Evolutionary conservation across 768 basidiomycete species (phyloP).

Genomic region (Lactarius sanguifluus): DNA sequence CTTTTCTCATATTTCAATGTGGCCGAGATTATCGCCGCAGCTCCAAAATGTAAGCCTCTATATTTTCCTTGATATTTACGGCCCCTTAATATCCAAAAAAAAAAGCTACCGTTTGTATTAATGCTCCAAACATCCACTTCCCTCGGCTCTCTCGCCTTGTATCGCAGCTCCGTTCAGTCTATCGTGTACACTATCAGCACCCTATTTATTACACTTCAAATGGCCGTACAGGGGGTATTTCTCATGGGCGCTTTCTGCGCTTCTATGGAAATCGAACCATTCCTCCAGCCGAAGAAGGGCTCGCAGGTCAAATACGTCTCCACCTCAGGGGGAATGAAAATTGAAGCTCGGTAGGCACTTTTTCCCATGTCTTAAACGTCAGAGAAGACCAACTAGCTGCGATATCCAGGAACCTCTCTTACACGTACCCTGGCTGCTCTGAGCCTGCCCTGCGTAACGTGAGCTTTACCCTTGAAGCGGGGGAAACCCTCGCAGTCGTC

Average conservation of each 20-base stretch:
- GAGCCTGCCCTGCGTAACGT: slow-evolving; percentile 69
- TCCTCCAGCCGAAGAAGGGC: slow-evolving; percentile 59
- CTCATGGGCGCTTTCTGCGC: slow-evolving; percentile 85
- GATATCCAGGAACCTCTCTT: slow-evolving; percentile 53
- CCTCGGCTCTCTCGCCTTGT: slow-evolving; percentile 78
- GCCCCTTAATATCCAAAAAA: slow-evolving; percentile 10
- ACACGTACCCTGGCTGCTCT: slow-evolving; percentile 74
- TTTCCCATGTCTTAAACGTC: slow-evolving; percentile 2
- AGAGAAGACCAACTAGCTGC: slow-evolving; percentile 9
- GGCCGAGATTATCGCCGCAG: slow-evolving; percentile 59
- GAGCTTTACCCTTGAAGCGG: slow-evolving; percentile 66
- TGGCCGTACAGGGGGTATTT: slow-evolving; percentile 85
- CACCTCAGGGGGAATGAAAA: slow-evolving; percentile 57
- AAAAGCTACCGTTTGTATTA: slow-evolving; percentile 74
- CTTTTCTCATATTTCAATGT: slow-evolving; percentile 58
- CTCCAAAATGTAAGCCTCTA: slow-evolving; percentile 63
- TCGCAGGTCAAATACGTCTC: slow-evolving; percentile 50
- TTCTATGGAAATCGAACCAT: slow-evolving; percentile 67
- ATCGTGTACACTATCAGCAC: slow-evolving; percentile 65
- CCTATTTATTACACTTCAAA: slow-evolving; percentile 59
- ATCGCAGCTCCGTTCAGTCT: slow-evolving; percentile 74
- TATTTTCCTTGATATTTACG: slow-evolving; percentile 24
- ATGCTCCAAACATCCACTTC: slow-evolving; percentile 71
- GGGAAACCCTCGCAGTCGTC: slow-evolving; percentile 82
- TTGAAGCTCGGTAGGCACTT: slow-evolving; percentile 62